A percentile compares a stretch with the other conserved stretches of the same genome.
Evolutionary conservation across 331 rosid genomes (phyloP).

Genomic region (Prunus yedoensis): DNA sequence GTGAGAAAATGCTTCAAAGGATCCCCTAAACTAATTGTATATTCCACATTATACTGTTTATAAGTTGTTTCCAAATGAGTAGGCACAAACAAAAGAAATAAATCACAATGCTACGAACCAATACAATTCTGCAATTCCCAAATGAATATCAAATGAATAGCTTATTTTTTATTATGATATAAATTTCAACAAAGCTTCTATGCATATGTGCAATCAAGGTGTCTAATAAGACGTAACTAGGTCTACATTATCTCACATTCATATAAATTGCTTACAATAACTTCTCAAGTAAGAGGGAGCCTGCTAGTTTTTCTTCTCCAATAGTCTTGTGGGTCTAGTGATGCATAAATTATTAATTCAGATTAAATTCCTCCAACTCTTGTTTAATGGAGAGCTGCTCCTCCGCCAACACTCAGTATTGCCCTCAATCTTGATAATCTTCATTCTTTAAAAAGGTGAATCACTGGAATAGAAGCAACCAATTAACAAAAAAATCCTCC

Average conservation of each 20-base stretch:
- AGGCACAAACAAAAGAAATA: no score
- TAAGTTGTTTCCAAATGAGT: background rate
- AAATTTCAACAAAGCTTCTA: background rate
- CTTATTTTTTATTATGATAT: background rate
- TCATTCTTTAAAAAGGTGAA: constrained; percentile 9
- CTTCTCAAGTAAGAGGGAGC: background rate
- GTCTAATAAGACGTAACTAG: background rate
- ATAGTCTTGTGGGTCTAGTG: background rate
- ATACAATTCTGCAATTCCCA: background rate
- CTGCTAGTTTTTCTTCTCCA: background rate
- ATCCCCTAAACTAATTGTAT: background rate
- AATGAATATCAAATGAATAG: background rate
- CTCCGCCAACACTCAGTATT: background rate
- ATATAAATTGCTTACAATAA: background rate
- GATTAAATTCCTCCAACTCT: background rate
- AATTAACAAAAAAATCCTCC: background rate
- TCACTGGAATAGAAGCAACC: background rate
- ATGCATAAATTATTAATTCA: background rate
- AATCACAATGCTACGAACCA: no score
- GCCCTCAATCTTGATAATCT: constrained; percentile 8
- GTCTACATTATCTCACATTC: background rate
- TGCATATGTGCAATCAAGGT: background rate
- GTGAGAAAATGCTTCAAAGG: background rate
- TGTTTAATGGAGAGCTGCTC: background rate
- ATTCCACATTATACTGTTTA: background rate